These are phyloP conservation scores for Aphanomyces astaci DNA, from an alignment of 352 stramenopile species.

Conservation along the genomic window DNA sequence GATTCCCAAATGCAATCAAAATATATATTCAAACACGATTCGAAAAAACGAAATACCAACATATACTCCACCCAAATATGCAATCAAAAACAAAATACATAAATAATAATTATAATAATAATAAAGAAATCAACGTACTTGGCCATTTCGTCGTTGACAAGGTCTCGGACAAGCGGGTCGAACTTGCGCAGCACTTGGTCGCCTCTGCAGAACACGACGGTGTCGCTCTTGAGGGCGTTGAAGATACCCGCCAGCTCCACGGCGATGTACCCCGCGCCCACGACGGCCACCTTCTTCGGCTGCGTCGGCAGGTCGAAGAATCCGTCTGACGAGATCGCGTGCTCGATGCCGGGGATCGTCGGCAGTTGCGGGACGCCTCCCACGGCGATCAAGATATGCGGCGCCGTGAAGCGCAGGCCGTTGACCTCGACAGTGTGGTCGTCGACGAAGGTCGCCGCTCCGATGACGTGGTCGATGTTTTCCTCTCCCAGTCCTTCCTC, in stretches of 20 bases:
- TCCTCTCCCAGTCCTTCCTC: conserved; percentile 29
- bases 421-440: conserved; percentile 78
- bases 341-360: conserved; percentile 74
- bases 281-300: conserved; percentile 91
- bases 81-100: conserved; percentile 9
- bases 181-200: conserved; percentile 82
- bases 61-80: no score
- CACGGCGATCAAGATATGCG: conserved; percentile 78
- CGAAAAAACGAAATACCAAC: no score
- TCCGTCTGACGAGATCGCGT: conserved; percentile 92
- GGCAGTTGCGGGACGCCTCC: conserved; percentile 51
- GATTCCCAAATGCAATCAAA: no score
- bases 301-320: conserved; percentile 95
- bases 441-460: conserved; percentile 79
- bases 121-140: conserved; percentile 44
- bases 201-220: conserved; percentile 84
- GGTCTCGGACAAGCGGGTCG: conserved; percentile 78
- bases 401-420: conserved; percentile 61
- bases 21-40: no score
- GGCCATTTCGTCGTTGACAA: conserved; percentile 72
- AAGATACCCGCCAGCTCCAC: conserved; percentile 96
- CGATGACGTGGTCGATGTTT: conserved; percentile 73
- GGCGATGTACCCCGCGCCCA: conserved; percentile 98
- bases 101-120: no score
- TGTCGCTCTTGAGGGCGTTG: conserved; percentile 87